Conservation (phyloP, 345 rosid genomes). For the Boechera retrofracta region DNA sequence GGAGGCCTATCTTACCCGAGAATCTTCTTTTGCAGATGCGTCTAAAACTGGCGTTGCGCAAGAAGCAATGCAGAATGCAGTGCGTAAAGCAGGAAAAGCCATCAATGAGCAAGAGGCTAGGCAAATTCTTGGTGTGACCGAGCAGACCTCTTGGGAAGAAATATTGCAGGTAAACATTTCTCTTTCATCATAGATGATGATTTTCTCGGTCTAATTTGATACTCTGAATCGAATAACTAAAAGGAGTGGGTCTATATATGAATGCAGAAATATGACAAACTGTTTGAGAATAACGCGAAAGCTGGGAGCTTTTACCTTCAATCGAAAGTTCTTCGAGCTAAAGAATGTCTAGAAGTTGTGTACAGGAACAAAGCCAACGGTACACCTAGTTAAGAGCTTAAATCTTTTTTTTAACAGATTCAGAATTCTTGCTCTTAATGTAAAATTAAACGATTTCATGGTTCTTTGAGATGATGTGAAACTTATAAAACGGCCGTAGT, state of each 20-base stretch:
- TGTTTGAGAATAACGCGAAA: slow-evolving; percentile 81
- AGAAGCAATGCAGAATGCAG: slow-evolving; percentile 70
- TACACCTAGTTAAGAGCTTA: slow-evolving; percentile 49
- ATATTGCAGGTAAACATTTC: slow-evolving; percentile 58
- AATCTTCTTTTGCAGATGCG: slow-evolving; percentile 62
- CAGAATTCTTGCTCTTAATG: slow-evolving; percentile 28
- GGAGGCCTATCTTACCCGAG: slow-evolving; percentile 8
- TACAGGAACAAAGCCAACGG: slow-evolving; percentile 55
- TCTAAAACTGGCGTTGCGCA: slow-evolving; percentile 81
- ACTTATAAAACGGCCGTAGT: slow-evolving; percentile 20
- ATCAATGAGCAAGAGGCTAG: slow-evolving; percentile 87
- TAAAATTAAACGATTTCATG: slow-evolving; percentile 23
- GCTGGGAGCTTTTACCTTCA: slow-evolving; percentile 93
- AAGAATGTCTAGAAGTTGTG: slow-evolving; percentile 79
- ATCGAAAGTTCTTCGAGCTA: slow-evolving; percentile 92
- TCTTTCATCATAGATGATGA: neutral
- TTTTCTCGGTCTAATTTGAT: slow-evolving; percentile 6
- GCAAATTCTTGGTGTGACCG: slow-evolving; percentile 84
- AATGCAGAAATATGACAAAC: slow-evolving; percentile 70
- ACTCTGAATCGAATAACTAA: neutral
- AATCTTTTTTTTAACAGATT: neutral
- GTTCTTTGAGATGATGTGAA: slow-evolving; percentile 34
- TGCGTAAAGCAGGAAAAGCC: slow-evolving; percentile 67
- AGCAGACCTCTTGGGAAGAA: slow-evolving; percentile 82
- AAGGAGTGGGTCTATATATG: slow-evolving; percentile 37